Evolutionary conservation across 202 grass and related monocot genomes (phyloP), one percentile per base, ranked within the genome.

Genomic region (Schoenoplectus triqueter): DNA sequence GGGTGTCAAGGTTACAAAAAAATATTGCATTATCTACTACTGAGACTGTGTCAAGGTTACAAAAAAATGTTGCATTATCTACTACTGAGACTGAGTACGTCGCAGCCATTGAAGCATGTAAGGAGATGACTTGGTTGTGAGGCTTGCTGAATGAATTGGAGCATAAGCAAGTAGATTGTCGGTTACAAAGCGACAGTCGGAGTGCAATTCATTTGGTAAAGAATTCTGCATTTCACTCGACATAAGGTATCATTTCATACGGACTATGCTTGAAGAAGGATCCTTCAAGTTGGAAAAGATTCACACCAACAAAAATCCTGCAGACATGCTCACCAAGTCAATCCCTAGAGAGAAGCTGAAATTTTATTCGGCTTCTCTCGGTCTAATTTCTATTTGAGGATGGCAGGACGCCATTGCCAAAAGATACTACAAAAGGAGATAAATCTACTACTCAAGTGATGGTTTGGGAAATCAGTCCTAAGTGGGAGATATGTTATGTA

Each of bases 221-320:
- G 61, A 64, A 64, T 21, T 61, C 17, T 21, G 61, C 61, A 64
- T 64, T 19, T 64, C 61, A 64, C 61, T 64, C 61, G 61, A 64
- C 6, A 20, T 64, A 64, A 64, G 61, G 61, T 64, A 64, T 64
- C 61, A 64, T 7, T 64, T 64, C 5, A 64, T 64, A 18, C 61
- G 61, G 6, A 20, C 15, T 2, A 64, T 64, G 61, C 61, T 64
- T 64, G 61, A 64, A 64, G 17, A 64, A 64, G 61, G 61, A 64
- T 64, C 61, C 0, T 21, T 64, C n/a, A 64, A 64, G 17, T 64
- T 64, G 61, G 61, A 64, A 20, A 64, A 64, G 17, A 2, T 64
- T 20, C 61, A 64, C 61, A 64, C 61, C 4, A 21, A 64, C 61
- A 2, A 64, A 6, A 64, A 64, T 64, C 17, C 61, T 64, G n/a